Percentiles rank a stretch among this genome's conserved stretches.
phyloP scores from a whole-genome alignment of 164 flowering plant genomes.

The Chloranthus sessilifolius region DNA sequence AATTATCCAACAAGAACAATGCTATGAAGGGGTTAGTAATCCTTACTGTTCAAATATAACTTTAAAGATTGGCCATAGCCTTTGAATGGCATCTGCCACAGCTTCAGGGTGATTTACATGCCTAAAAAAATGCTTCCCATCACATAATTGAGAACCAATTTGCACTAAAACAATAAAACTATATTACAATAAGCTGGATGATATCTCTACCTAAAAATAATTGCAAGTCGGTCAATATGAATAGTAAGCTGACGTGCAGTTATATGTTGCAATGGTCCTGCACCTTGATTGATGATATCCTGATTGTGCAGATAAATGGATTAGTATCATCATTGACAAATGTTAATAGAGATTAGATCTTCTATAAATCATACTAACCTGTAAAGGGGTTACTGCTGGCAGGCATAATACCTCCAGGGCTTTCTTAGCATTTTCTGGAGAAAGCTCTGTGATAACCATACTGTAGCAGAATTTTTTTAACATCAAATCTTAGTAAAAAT shows the following conservation, averaged over 20 bases:
- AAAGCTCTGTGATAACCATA: slow-evolving; percentile 92
- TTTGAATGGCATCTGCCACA: slow-evolving; percentile 92
- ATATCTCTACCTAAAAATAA: slow-evolving; percentile 65
- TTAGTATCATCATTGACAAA: background rate
- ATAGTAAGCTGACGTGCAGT: slow-evolving; percentile 79
- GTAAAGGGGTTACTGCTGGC: slow-evolving; percentile 75
- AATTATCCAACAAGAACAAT: background rate
- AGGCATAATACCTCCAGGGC: slow-evolving; percentile 83
- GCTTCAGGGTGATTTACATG: slow-evolving; percentile 94
- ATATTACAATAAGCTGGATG: background rate
- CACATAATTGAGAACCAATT: background rate
- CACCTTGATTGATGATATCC: slow-evolving; percentile 80
- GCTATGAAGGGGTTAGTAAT: background rate
- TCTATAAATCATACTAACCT: slow-evolving; percentile 41
- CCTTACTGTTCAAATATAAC: slow-evolving; percentile 89
- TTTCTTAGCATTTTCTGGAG: slow-evolving; percentile 81
- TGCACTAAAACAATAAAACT: background rate
- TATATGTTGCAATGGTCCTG: slow-evolving; percentile 57
- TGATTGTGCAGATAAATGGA: slow-evolving; percentile 21
- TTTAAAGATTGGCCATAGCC: slow-evolving; percentile 94
- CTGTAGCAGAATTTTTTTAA: slow-evolving; percentile 35
- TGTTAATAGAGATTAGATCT: background rate
- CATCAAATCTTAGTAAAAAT: background rate
- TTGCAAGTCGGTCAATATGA: slow-evolving; percentile 89
- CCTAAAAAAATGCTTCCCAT: slow-evolving; percentile 45